Evolutionary conservation across 192 early-diverging fungal genomes (phyloP).

Genomic region (Podila epigama): DNA sequence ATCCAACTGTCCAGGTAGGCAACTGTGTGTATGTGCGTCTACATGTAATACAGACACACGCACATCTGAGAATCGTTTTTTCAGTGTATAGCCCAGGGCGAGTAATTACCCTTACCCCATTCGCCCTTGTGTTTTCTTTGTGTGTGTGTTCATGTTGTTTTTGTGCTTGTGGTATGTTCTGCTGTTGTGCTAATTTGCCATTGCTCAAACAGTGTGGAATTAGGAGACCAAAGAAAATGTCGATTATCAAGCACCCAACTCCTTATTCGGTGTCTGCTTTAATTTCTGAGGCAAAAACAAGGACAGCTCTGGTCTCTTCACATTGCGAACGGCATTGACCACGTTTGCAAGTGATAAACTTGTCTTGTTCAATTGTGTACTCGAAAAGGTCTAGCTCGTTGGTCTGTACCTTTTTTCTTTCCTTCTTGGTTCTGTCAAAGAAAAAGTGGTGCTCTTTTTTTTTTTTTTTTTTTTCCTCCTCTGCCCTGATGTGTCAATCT

Average conservation of each 20-base stretch:
- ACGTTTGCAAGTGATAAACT: not conserved
- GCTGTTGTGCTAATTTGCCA: not conserved
- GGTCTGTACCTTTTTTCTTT: not conserved
- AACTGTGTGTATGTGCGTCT: no score
- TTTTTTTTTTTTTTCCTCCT: not conserved
- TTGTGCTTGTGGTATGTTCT: not conserved
- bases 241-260: constrained; percentile 1
- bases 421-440: not conserved
- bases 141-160: constrained; percentile 2
- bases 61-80: no score
- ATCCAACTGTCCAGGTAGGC: no score
- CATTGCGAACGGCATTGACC: no score
- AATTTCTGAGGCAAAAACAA: not conserved
- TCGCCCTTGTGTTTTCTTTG: not conserved
- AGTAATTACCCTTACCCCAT: not conserved
- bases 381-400: constrained; percentile 8
- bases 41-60: no score
- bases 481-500: not conserved
- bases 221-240: no score
- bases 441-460: not conserved
- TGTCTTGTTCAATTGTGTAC: constrained; percentile 18
- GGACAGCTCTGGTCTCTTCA: not conserved
- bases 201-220: not conserved
- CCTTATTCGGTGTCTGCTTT: not conserved
- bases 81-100: no score